Conservation (phyloP, 768 basidiomycete genomes). For the Tephrocybe sp. region DNA sequence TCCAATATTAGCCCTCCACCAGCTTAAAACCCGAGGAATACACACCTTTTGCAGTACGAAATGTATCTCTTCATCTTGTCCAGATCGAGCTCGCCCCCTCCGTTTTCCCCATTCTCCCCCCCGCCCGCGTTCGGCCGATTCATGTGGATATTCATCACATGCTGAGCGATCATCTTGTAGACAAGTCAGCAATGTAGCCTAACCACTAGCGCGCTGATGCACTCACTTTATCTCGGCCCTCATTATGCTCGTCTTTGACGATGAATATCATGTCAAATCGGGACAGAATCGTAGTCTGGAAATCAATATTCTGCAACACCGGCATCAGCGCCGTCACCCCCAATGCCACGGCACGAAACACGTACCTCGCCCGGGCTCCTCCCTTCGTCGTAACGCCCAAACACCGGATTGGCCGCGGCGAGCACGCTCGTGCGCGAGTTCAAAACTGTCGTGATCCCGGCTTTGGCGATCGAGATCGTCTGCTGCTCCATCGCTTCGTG, state of each 20-base stretch:
- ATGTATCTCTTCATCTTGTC: constrained; percentile 99
- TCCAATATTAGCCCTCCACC: not conserved
- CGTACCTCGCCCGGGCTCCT: constrained; percentile 90
- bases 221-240: constrained; percentile 79
- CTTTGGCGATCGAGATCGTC: constrained; percentile 98
- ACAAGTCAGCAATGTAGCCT: not conserved
- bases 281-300: constrained; percentile 96
- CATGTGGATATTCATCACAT: constrained; percentile 99
- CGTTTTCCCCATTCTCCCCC: constrained; percentile 63
- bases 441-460: constrained; percentile 95
- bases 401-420: constrained; percentile 97
- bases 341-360: not conserved
- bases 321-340: constrained; percentile 1
- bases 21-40: constrained; percentile 3
- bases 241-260: constrained; percentile 97
- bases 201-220: not conserved
- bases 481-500: constrained; percentile 99
- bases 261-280: constrained; percentile 99
- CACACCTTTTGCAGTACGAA: constrained; percentile 91
- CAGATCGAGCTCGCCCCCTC: constrained; percentile 90
- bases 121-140: constrained; percentile 70
- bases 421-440: constrained; percentile 96
- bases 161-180: constrained; percentile 85
- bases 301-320: constrained; percentile 78
- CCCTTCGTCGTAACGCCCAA: constrained; percentile 96